Conservation (phyloP, 2,329 filamentous ascomycete species). For the Pseudocercospora pini-densiflorae region DNA sequence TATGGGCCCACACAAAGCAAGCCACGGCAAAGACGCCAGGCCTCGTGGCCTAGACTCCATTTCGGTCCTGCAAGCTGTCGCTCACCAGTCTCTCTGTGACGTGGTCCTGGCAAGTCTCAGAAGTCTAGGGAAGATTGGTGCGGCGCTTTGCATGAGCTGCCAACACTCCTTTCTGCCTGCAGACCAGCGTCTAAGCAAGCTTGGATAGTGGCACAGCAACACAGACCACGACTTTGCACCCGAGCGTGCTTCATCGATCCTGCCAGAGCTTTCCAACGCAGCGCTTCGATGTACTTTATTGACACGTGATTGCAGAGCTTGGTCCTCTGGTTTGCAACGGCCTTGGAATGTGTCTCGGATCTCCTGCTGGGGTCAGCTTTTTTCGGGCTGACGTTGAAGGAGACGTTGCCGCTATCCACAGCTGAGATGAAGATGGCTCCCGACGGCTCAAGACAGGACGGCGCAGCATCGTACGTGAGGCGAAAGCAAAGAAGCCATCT, state of each 20-base stretch:
- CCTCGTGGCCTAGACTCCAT: constrained; percentile 27
- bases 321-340: constrained; percentile 8
- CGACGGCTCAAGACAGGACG: constrained; percentile 8
- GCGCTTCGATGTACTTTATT: neutral
- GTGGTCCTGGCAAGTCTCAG: constrained; percentile 23
- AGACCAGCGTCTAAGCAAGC: constrained; percentile 13
- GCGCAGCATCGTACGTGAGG: constrained; percentile 12
- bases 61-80: constrained; percentile 14
- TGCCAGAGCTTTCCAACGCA: neutral
- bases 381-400: constrained; percentile 4
- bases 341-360: constrained; percentile 16
- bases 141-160: constrained; percentile 20
- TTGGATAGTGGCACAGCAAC: constrained; percentile 26
- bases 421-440: constrained; percentile 18
- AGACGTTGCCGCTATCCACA: constrained; percentile 10
- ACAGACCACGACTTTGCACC: constrained; percentile 16
- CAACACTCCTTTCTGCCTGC: constrained; percentile 24
- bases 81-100: constrained; percentile 22
- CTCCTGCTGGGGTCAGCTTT: neutral
- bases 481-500: constrained; percentile 9
- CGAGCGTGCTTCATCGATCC: constrained; percentile 19
- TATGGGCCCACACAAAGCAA: constrained; percentile 19
- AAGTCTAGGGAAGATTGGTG: constrained; percentile 6
- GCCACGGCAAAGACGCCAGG: constrained; percentile 23
- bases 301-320: constrained; percentile 8